Percentiles rank a stretch among this genome's conserved stretches.
These are phyloP conservation scores for Dictyostelium citrinum DNA, from an alignment of 78 protist species.

Conservation along the genomic window DNA sequence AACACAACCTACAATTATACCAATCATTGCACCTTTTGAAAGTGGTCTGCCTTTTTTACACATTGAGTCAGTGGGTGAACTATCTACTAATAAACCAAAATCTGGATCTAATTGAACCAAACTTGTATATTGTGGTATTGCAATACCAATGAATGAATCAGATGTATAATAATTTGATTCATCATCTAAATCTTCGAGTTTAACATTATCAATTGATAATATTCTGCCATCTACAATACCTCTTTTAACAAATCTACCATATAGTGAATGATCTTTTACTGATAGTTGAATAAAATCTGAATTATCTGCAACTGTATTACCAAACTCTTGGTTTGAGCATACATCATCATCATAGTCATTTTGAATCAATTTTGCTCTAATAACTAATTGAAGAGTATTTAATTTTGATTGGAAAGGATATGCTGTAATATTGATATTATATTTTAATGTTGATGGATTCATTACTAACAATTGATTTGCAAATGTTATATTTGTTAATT, in stretches of 20 bases:
- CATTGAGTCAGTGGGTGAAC: background rate
- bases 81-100: background rate
- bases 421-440: background rate
- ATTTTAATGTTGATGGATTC: background rate
- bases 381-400: background rate
- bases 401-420: background rate
- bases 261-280: background rate
- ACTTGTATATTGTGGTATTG: background rate
- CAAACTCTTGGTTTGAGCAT: background rate
- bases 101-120: background rate
- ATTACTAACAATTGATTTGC: background rate
- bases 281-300: background rate
- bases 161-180: background rate
- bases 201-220: background rate
- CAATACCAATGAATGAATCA: background rate
- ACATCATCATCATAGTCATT: background rate
- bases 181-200: background rate
- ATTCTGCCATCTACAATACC: background rate
- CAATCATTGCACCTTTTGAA: background rate
- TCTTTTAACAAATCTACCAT: conserved; percentile 9
- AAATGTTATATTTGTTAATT: background rate
- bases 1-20: background rate
- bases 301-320: background rate
- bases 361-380: background rate
- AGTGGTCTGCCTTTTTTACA: background rate